A percentile compares a stretch with the other conserved stretches of the same genome.
Evolutionary conservation across 2,329 filamentous ascomycete species (phyloP).

Genomic region (Magnaporthiopsis rhizophila): DNA sequence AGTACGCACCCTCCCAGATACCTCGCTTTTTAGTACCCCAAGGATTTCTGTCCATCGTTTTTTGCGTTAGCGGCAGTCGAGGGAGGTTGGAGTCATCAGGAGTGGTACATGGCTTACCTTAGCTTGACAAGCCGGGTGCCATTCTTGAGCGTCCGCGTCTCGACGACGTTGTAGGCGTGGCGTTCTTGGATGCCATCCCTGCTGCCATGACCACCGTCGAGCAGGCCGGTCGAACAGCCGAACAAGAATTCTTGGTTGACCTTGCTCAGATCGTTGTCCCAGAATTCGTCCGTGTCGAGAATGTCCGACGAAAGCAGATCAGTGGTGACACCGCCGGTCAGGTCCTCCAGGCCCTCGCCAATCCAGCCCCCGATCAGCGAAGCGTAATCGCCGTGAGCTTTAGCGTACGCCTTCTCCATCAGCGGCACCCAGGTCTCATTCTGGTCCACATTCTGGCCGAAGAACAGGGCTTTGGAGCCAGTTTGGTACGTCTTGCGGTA

Average conservation of each 20-base stretch:
- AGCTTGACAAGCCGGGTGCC: slow-evolving; percentile 57
- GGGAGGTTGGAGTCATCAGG: not conserved
- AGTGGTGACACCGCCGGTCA: slow-evolving; percentile 58
- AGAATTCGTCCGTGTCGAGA: slow-evolving; percentile 69
- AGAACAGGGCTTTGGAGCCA: slow-evolving; percentile 67
- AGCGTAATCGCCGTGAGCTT: slow-evolving; percentile 71
- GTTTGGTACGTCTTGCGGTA: slow-evolving; percentile 66
- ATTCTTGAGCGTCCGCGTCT: slow-evolving; percentile 44
- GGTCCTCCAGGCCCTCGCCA: slow-evolving; percentile 51
- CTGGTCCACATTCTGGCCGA: slow-evolving; percentile 64
- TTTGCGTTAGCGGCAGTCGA: slow-evolving; percentile 15
- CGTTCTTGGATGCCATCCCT: slow-evolving; percentile 49
- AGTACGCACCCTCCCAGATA: slow-evolving; percentile 76
- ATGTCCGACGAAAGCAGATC: slow-evolving; percentile 61
- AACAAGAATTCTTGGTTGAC: slow-evolving; percentile 74
- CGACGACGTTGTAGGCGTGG: slow-evolving; percentile 55
- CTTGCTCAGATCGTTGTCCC: slow-evolving; percentile 68
- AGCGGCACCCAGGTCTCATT: slow-evolving; percentile 77
- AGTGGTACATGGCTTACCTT: slow-evolving; percentile 21
- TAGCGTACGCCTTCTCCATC: slow-evolving; percentile 73
- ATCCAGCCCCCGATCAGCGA: slow-evolving; percentile 66
- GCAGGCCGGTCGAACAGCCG: slow-evolving; percentile 45
- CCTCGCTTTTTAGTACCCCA: slow-evolving; percentile 71
- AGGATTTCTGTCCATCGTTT: slow-evolving; percentile 44
- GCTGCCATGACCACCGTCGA: slow-evolving; percentile 36